phyloP scores from a whole-genome alignment of 306 rosid genomes.

The Luffa acutangula region DNA sequence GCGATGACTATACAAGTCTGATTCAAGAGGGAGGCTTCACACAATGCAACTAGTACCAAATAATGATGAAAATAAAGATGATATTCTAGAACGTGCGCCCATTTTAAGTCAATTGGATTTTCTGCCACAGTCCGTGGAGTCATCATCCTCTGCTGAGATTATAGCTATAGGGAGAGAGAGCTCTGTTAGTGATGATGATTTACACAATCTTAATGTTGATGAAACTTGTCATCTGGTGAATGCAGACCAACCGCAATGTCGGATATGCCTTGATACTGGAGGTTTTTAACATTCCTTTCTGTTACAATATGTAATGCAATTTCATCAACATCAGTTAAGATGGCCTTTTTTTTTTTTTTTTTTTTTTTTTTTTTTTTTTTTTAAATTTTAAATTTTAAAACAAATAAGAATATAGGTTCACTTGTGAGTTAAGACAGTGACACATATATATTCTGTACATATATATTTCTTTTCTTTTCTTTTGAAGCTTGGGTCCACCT shows the following conservation, averaged over 20 bases:
- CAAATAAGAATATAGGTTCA: neutral
- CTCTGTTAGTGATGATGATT: constrained; percentile 23
- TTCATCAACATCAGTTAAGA: constrained; percentile 3
- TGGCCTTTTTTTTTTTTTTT: too few species aligned
- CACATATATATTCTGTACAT: neutral
- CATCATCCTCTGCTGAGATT: constrained; percentile 71
- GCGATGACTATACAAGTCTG: constrained; percentile 40
- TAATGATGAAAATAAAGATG: constrained; percentile 39
- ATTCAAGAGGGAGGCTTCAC: constrained; percentile 25
- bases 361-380: too few species aligned
- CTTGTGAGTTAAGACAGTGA: neutral
- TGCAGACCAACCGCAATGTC: constrained; percentile 73
- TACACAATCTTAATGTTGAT: constrained; percentile 31
- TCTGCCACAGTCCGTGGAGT: constrained; percentile 28
- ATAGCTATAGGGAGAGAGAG: constrained; percentile 30
- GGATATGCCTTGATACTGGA: constrained; percentile 90
- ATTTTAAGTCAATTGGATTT: constrained; percentile 50
- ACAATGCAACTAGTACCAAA: constrained; percentile 75
- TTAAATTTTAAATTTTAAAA: too few species aligned
- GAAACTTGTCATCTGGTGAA: constrained; percentile 53
- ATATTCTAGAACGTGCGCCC: constrained; percentile 59
- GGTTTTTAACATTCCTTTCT: constrained; percentile 32
- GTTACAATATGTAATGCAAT: constrained; percentile 6
- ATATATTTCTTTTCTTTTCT: neutral
- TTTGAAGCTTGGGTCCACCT: neutral